Base-by-base conservation (phyloP, 1,139 yeast species). In the Geotrichum bryndzae region DNA sequence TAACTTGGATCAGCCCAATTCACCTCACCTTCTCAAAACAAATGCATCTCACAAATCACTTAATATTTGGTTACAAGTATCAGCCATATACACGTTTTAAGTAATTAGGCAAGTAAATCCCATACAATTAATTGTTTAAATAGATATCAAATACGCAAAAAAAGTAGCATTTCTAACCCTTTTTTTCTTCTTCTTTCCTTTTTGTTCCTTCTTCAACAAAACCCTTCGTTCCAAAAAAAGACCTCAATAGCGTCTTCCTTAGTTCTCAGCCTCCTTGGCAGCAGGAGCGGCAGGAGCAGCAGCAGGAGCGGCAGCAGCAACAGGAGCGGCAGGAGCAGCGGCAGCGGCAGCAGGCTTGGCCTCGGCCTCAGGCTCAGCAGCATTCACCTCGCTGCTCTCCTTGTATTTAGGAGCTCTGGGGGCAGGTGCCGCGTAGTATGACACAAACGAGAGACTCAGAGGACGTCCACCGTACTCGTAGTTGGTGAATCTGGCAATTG, bases 391-490 rank as follows among this genome's bases (percentile, higher is more conserved):
- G 25, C 33, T 50, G 31, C 33, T 50, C 31, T 50, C 33, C 33
- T 23, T 23, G 31, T 22, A 23, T 23, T 25, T 50, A 15, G 33
- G 3, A 31, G 53, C 48, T 35, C 56, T 38, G 25, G 57, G 57
- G 15, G 61, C 27, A 51, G 61, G 55, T n/a, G 56, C 58, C 51
- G 59, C 41, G n/a, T 55, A 63, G 60, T 69, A 70, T 38, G 69
- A 66, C 18, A 73, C 96, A 74, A 80, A 91, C 1, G 90, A 78
- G 56, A 91, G 83, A 56, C 74, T 77, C 69, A 91, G 77, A 66
- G 82, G 84, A 69, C 96, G 85, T 54, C 88, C 91, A 69, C 97
- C 98, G 71, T 92, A 92, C 67, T 82, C 85, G 75, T 92, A 91
- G 62, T 84, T 84, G 72, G 89, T 80, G 73, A 92, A 82, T 75